These are phyloP conservation scores for Kalmusia sp. DNA, from an alignment of 2,329 filamentous ascomycete species.

Conservation along the genomic window DNA sequence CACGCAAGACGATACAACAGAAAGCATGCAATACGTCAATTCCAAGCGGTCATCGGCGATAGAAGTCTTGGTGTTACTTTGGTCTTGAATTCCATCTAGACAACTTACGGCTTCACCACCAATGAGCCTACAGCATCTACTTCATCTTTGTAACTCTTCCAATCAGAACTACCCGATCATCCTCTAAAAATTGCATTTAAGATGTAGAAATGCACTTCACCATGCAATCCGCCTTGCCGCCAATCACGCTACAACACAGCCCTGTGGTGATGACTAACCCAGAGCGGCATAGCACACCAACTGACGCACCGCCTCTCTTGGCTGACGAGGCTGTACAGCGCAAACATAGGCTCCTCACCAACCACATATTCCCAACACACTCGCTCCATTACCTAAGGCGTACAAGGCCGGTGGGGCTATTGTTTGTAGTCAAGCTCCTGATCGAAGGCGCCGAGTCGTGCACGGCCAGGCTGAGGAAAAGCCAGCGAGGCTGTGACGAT, in stretches of 20 bases:
- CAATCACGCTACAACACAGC: background rate
- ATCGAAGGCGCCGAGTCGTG: background rate
- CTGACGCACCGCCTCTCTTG: background rate
- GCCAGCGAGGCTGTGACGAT: background rate
- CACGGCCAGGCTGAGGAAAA: background rate
- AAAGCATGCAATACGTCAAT: no score
- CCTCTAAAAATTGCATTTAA: background rate
- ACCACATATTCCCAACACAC: no score
- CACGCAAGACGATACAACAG: no score
- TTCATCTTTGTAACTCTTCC: background rate
- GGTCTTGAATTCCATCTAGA: no score
- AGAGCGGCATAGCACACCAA: background rate
- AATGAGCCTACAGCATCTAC: no score
- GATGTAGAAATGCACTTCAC: background rate
- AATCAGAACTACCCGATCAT: background rate
- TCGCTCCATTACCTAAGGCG: background rate
- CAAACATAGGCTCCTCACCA: background rate
- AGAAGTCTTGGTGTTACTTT: no score
- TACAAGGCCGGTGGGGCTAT: background rate
- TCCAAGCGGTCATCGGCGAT: no score
- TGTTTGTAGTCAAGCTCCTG: background rate
- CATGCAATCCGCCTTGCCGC: background rate
- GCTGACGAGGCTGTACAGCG: constrained; percentile 2
- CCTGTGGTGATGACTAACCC: background rate
- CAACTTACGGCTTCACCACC: no score